Conservation (phyloP, 176 grass and related monocot species). For the Oryza meyeriana region DNA sequence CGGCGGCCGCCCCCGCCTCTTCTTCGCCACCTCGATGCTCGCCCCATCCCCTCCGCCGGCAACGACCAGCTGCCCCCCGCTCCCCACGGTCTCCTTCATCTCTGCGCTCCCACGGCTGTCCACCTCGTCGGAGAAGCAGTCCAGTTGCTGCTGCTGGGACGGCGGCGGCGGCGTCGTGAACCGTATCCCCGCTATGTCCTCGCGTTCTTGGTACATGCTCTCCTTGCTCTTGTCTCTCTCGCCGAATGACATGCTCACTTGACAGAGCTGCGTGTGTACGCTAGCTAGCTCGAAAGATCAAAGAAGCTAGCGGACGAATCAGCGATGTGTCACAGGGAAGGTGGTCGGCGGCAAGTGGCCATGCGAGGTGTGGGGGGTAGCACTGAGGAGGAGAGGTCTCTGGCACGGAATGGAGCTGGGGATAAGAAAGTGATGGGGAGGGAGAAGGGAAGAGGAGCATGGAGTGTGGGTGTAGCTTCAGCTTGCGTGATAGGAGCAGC, state of each 20-base stretch:
- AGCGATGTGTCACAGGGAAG: background rate
- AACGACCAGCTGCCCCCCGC: conserved; percentile 11
- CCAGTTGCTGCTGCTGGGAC: conserved; percentile 35
- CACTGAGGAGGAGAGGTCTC: background rate
- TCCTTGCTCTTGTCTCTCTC: conserved; percentile 52
- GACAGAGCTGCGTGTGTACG: background rate
- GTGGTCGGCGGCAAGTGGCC: conserved; percentile 4
- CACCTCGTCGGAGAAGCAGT: conserved; percentile 75
- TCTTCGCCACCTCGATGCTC: conserved; percentile 71
- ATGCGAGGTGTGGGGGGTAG: background rate
- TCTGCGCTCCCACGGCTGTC: conserved; percentile 57
- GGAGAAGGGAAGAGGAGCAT: conserved; percentile 16
- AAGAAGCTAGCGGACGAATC: background rate
- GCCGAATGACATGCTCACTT: conserved; percentile 39
- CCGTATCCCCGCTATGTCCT: conserved; percentile 28
- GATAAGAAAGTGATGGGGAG: conserved; percentile 37
- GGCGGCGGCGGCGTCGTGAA: conserved; percentile 42
- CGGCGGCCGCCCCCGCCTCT: conserved; percentile 66
- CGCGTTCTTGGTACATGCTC: conserved; percentile 52
- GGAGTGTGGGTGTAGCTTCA: background rate
- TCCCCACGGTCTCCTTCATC: conserved; percentile 35
- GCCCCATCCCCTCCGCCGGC: conserved; percentile 52
- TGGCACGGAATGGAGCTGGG: conserved; percentile 3
- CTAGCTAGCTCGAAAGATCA: background rate
- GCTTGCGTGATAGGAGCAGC: background rate